Percentiles rank a stretch among this genome's conserved stretches.
phyloP scores from a whole-genome alignment of 2,329 filamentous ascomycete species.

The Venturia carpophila region DNA sequence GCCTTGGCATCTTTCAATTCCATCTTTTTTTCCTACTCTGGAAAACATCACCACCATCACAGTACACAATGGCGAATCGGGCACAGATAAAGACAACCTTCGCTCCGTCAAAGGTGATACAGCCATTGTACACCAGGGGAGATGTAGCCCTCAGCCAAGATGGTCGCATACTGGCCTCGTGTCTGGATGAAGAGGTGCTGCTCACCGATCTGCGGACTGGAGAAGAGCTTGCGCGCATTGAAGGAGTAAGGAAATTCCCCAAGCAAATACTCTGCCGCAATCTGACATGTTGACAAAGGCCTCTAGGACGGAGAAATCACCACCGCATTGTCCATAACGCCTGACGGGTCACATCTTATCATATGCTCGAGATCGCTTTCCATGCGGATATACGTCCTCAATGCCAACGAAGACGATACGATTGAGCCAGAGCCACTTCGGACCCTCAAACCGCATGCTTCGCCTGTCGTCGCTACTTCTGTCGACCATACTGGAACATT shows the following conservation, averaged over 20 bases:
- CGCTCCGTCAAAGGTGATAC: slow-evolving; percentile 71
- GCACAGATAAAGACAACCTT: slow-evolving; percentile 70
- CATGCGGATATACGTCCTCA: slow-evolving; percentile 81
- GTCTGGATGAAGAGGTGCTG: slow-evolving; percentile 84
- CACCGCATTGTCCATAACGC: slow-evolving; percentile 70
- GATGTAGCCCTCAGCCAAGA: slow-evolving; percentile 74
- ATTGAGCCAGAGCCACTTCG: slow-evolving; percentile 63
- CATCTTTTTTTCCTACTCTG: background rate
- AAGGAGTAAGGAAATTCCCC: slow-evolving; percentile 59
- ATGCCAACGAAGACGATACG: slow-evolving; percentile 46
- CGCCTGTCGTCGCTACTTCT: slow-evolving; percentile 78
- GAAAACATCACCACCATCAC: background rate
- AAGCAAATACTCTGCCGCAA: slow-evolving; percentile 5
- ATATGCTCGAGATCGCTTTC: slow-evolving; percentile 91
- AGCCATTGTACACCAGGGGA: slow-evolving; percentile 90
- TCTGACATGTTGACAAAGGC: slow-evolving; percentile 35
- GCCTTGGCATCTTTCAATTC: background rate
- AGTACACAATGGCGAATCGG: slow-evolving; percentile 10
- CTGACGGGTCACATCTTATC: slow-evolving; percentile 78
- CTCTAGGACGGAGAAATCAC: slow-evolving; percentile 56
- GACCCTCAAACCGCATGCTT: slow-evolving; percentile 80
- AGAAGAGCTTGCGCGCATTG: slow-evolving; percentile 72
- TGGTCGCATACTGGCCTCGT: slow-evolving; percentile 76
- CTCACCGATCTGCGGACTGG: slow-evolving; percentile 80
- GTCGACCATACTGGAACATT: slow-evolving; percentile 83